Conservation (phyloP, 495 filamentous ascomycete species). For the Cetradonia linearis region DNA sequence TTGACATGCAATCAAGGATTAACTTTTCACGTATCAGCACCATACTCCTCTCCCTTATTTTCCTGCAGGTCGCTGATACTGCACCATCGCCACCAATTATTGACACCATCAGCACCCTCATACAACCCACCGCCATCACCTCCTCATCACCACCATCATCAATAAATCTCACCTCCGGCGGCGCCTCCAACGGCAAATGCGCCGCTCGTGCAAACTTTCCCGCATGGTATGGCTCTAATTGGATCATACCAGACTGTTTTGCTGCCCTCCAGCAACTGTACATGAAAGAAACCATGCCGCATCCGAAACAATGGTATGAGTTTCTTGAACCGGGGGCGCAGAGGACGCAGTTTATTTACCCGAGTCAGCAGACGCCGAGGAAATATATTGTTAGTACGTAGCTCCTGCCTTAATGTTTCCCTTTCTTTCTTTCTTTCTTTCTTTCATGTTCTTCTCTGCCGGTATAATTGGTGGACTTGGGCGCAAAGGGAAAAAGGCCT, state of each 20-base stretch:
- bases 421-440: neutral
- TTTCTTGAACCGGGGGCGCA: neutral
- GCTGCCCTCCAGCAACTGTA: conserved; percentile 2
- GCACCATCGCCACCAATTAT: neutral
- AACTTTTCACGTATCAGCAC: neutral
- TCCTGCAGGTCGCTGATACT: neutral
- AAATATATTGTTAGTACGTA: conserved; percentile 12
- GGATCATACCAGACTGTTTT: conserved; percentile 12
- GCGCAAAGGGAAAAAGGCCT: neutral
- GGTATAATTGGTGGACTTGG: no score
- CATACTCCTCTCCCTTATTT: neutral
- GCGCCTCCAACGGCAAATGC: conserved; percentile 11
- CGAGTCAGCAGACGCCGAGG: neutral
- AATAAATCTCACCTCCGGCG: neutral
- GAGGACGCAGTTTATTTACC: neutral
- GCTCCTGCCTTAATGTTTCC: neutral
- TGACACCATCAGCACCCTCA: neutral
- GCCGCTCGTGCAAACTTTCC: neutral
- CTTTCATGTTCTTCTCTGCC: no score
- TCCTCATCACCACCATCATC: neutral
- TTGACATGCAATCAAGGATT: neutral
- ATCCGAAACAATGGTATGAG: neutral
- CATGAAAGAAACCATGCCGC: neutral
- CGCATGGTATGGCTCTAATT: neutral
- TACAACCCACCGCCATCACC: neutral